phyloP scores from a whole-genome alignment of 2,329 filamentous ascomycete genomes.

The Orbilia javanica region DNA sequence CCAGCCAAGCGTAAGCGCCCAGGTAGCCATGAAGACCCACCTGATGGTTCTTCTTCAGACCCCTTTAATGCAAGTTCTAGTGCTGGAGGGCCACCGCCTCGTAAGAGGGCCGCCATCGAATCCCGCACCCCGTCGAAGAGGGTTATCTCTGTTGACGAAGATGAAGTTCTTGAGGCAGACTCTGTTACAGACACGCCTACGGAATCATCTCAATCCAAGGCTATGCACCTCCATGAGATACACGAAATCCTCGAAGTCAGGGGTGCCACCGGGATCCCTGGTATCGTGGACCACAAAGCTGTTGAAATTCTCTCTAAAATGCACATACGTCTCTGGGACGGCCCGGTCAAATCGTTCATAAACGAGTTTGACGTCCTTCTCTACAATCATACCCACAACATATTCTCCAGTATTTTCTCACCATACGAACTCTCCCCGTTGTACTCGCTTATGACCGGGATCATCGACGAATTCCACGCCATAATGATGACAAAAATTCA shows the following conservation, averaged over 20 bases:
- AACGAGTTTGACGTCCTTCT: conserved; percentile 47
- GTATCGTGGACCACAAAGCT: conserved; percentile 60
- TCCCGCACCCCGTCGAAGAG: conserved; percentile 30
- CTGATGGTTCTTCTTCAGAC: conserved; percentile 41
- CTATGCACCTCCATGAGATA: conserved; percentile 59
- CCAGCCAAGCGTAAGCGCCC: conserved; percentile 46
- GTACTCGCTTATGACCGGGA: conserved; percentile 63
- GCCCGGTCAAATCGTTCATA: conserved; percentile 56
- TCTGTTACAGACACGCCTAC: conserved; percentile 7
- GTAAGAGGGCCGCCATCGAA: conserved; percentile 50
- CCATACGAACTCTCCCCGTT: conserved; percentile 60
- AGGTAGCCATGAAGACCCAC: conserved; percentile 44
- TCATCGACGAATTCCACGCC: conserved; percentile 63
- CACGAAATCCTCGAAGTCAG: conserved; percentile 60
- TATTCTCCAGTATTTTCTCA: conserved; percentile 56
- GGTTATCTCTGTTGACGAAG: conserved; percentile 43
- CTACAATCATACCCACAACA: conserved; percentile 41
- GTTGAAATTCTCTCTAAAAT: conserved; percentile 59
- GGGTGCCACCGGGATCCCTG: conserved; percentile 59
- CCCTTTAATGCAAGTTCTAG: conserved; percentile 21
- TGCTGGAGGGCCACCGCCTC: conserved; percentile 36
- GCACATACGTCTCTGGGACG: conserved; percentile 59
- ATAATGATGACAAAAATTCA: conserved; percentile 36
- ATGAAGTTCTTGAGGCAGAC: conserved; percentile 45
- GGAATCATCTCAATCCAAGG: conserved; percentile 27